Percentiles rank a stretch among this genome's conserved stretches.
Evolutionary conservation across 352 stramenopile genomes (phyloP).

Genomic region (Phytophthora pluvialis): DNA sequence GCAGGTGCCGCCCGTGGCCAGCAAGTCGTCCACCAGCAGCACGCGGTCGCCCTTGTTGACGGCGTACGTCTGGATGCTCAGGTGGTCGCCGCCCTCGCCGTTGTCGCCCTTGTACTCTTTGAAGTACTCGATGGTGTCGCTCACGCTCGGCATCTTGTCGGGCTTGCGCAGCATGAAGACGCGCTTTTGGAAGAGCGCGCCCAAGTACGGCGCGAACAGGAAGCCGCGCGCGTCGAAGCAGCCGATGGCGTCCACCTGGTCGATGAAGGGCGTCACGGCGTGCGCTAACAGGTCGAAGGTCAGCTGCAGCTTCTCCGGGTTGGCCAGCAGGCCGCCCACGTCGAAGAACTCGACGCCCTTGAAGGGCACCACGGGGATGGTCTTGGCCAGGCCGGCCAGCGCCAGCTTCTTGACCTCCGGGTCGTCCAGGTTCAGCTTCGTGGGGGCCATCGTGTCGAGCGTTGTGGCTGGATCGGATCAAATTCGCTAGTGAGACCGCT

Average conservation of each 20-base stretch:
- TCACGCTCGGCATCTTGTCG: conserved; percentile 96
- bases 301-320: conserved; percentile 89
- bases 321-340: conserved; percentile 93
- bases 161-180: conserved; percentile 99
- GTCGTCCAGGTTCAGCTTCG: conserved; percentile 54
- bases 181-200: conserved; percentile 94
- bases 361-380: conserved; percentile 96
- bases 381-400: conserved; percentile 75
- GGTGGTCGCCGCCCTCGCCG: conserved; percentile 72
- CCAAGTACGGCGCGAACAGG: conserved; percentile 95
- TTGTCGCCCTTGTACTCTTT: conserved; percentile 94
- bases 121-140: conserved; percentile 92
- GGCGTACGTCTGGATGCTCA: conserved; percentile 89
- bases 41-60: conserved; percentile 86
- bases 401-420: conserved; percentile 56
- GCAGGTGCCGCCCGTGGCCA: conserved; percentile 96
- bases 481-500: conserved; percentile 37
- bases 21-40: conserved; percentile 97
- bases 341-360: conserved; percentile 98
- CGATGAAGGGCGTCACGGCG: conserved; percentile 56
- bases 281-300: conserved; percentile 94
- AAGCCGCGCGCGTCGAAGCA: conserved; percentile 98
- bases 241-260: conserved; percentile 81
- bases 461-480: conserved; percentile 8
- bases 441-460: conserved; percentile 29